A percentile compares a stretch with the other conserved stretches of the same genome.
phyloP scores from a whole-genome alignment of 2,329 filamentous ascomycete genomes.

The Xylariaceae sp. region DNA sequence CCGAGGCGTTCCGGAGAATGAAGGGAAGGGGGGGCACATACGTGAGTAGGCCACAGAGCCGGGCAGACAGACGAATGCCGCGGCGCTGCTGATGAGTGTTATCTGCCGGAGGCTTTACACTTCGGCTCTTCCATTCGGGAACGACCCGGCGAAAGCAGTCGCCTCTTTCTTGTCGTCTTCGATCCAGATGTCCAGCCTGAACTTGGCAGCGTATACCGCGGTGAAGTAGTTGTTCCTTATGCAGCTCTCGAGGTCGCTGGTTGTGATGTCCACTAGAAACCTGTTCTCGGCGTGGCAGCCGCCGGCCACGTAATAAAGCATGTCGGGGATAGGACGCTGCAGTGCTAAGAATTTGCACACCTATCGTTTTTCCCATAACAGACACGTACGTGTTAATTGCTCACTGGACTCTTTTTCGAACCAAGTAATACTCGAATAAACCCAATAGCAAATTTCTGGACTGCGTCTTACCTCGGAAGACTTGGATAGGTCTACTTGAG shows the following conservation, averaged over 20 bases:
- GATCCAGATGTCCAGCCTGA: slow-evolving; percentile 15
- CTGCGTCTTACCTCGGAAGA: too few species aligned
- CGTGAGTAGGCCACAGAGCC: slow-evolving; percentile 20
- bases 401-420: too few species aligned
- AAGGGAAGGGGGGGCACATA: slow-evolving; percentile 1
- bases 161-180: slow-evolving; percentile 12
- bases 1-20: too few species aligned
- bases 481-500: too few species aligned
- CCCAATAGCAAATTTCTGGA: too few species aligned
- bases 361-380: too few species aligned
- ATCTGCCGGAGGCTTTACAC: slow-evolving; percentile 12
- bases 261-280: slow-evolving; percentile 16
- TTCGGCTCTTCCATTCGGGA: too few species aligned
- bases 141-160: too few species aligned
- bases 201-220: slow-evolving; percentile 12
- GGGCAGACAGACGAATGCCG: slow-evolving; percentile 14
- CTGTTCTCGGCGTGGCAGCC: slow-evolving; percentile 16
- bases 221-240: slow-evolving; percentile 22
- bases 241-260: slow-evolving; percentile 16
- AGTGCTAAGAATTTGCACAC: too few species aligned
- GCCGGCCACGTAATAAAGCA: slow-evolving; percentile 21
- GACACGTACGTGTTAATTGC: too few species aligned
- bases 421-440: too few species aligned
- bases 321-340: slow-evolving; percentile 15
- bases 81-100: slow-evolving; percentile 19